phyloP scores from a whole-genome alignment of 1,284 basidiomycete genomes.

The Phlebopus sp. region DNA sequence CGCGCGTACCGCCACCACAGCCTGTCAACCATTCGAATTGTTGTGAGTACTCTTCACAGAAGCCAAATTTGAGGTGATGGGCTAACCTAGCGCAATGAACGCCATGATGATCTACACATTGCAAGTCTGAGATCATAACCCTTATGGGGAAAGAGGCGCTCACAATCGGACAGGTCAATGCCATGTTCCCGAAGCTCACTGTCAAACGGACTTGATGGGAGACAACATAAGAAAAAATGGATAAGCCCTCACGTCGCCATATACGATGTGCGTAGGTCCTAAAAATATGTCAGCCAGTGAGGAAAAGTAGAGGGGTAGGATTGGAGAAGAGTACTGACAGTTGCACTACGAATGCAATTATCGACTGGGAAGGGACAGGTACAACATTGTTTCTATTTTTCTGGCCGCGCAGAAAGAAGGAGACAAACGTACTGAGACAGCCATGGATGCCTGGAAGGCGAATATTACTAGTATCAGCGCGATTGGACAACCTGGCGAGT shows the following conservation, averaged over 20 bases:
- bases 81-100: slow-evolving; percentile 29
- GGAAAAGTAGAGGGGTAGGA: not conserved
- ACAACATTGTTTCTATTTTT: not conserved
- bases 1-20: slow-evolving; percentile 26
- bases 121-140: not conserved
- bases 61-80: not conserved
- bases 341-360: slow-evolving; percentile 32
- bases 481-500: not conserved
- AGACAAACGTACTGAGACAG: slow-evolving; percentile 19
- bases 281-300: slow-evolving; percentile 5
- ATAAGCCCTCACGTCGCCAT: slow-evolving; percentile 27
- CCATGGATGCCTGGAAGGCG: slow-evolving; percentile 27
- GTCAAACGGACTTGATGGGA: slow-evolving; percentile 3
- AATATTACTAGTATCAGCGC: not conserved
- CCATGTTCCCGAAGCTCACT: slow-evolving; percentile 29
- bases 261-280: slow-evolving; percentile 33
- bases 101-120: slow-evolving; percentile 24
- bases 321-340: slow-evolving; percentile 18
- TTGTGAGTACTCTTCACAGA: not conserved
- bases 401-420: not conserved
- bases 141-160: slow-evolving; percentile 8
- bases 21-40: slow-evolving; percentile 10
- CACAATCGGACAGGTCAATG: slow-evolving; percentile 29
- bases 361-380: slow-evolving; percentile 14
- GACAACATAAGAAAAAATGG: not conserved